Evolutionary conservation across 768 basidiomycete species (phyloP), one percentile per base, ranked within the genome.

Genomic region (Amanita phalloides): DNA sequence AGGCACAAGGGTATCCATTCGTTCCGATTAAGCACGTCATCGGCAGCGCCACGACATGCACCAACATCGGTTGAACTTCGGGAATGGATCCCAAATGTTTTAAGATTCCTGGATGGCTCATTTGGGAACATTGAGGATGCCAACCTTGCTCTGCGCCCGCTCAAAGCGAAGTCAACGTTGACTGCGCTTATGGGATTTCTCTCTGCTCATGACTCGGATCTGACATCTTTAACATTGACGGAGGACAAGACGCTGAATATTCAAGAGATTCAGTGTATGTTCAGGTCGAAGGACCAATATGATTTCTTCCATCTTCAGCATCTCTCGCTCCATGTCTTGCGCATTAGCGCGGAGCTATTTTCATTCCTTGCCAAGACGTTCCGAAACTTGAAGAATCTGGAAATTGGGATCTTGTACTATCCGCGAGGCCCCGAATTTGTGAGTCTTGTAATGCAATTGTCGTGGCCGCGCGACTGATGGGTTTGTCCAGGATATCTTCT

Each of bases 71-170:
- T 59, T 2, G 32, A 60, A 52, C 8, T 53, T 48, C 2, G 56
- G 57, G 14, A 57, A 62, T 75, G 75, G 75, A 70, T 77, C n/a
- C 70, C 67, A 37, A 61, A 62, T 10, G 68, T 70, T 17, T 50
- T 73, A 20, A 57, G 55, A n/a, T 60, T 62, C 3, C 48, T 68
- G 23, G 51, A 57, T 28, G 49, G 35, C 1, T 65, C 65, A 5
- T 67, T 68, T 51, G 64, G 67, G 8, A 55, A 57, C 20, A 68
- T 76, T 30, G 55, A 62, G 28, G 52, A 57, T 6, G 54, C 73
- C 21, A 61, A 63, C 3, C 43, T 74, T 20, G 68, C 70, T 1
- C 56, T 76, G 8, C 63, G 74, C 10, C 74, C 74, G 1, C 59
- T 76, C 2, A 65, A 57, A 26, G 32, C 43, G 2, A n/a, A 35